These are phyloP conservation scores for Rheum nobile DNA, from an alignment of 148 eudicot species.

Conservation along the genomic window DNA sequence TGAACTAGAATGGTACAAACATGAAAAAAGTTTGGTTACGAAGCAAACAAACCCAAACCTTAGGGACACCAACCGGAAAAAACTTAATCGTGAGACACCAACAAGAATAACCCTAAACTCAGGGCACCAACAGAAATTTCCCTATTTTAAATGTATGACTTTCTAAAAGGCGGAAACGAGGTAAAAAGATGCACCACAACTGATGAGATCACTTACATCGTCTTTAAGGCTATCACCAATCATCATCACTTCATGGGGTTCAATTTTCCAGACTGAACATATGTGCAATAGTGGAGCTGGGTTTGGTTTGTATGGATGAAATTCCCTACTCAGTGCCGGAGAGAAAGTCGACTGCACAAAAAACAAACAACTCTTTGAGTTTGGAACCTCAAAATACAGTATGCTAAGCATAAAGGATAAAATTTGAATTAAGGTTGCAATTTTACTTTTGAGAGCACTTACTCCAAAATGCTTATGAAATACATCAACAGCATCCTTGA, in stretches of 20 bases:
- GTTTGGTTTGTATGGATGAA: conserved; percentile 85
- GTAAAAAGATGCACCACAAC: not conserved
- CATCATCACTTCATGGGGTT: conserved; percentile 85
- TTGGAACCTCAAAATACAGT: not conserved
- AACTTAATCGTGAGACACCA: too few relatives aligned
- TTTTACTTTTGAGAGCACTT: conserved; percentile 14
- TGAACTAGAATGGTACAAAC: too few relatives aligned
- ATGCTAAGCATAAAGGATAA: not conserved
- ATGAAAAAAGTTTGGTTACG: too few relatives aligned
- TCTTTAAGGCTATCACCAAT: conserved; percentile 97
- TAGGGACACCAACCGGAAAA: too few relatives aligned
- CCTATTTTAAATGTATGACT: too few relatives aligned
- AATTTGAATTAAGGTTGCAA: not conserved
- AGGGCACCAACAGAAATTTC: too few relatives aligned
- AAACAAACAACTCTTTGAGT: not conserved
- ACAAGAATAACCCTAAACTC: too few relatives aligned
- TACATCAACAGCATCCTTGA: conserved; percentile 73
- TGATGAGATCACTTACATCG: conserved; percentile 53
- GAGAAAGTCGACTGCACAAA: conserved; percentile 56
- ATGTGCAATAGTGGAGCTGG: conserved; percentile 92
- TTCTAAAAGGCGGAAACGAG: too few relatives aligned
- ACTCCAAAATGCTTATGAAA: conserved; percentile 84
- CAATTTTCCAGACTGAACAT: conserved; percentile 66
- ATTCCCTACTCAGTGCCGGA: conserved; percentile 93
- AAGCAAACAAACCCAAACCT: too few relatives aligned